Percentiles rank a stretch among this genome's conserved stretches.
Evolutionary conservation across 2,329 filamentous ascomycete species (phyloP).

Genomic region (Ophiostoma himal-ulmi): DNA sequence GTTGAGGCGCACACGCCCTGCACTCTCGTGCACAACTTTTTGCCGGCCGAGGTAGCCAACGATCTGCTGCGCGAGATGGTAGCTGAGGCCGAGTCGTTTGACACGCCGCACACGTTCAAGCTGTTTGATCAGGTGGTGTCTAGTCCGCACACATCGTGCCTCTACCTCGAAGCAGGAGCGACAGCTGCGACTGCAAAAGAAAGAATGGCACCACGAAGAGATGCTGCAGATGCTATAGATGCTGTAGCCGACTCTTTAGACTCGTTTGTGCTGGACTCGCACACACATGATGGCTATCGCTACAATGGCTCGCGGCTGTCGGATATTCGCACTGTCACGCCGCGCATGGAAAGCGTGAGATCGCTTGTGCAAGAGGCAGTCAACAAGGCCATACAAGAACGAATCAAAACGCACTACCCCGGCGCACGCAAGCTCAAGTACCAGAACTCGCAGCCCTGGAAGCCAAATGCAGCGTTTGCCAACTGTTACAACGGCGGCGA

Average conservation of each 20-base stretch:
- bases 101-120: constrained; percentile 63
- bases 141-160: constrained; percentile 75
- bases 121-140: constrained; percentile 81
- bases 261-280: constrained; percentile 12
- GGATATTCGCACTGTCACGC: constrained; percentile 70
- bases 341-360: constrained; percentile 65
- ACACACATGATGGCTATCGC: constrained; percentile 54
- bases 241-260: neutral
- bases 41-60: constrained; percentile 66
- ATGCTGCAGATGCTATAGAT: neutral
- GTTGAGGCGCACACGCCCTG: constrained; percentile 81
- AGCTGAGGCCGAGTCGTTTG: constrained; percentile 62
- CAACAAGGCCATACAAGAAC: constrained; percentile 66
- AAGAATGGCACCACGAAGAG: neutral
- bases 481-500: constrained; percentile 84
- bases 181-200: neutral
- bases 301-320: constrained; percentile 76
- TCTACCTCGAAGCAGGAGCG: constrained; percentile 62
- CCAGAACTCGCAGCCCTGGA: constrained; percentile 69
- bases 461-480: constrained; percentile 84
- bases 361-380: constrained; percentile 66
- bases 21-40: constrained; percentile 86
- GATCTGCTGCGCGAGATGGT: constrained; percentile 69
- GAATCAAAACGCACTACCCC: constrained; percentile 64
- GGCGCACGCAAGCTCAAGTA: constrained; percentile 66